A percentile compares a stretch with the other conserved stretches of the same genome.
Evolutionary conservation across 768 basidiomycete genomes (phyloP).

Genomic region (Boletus vinaceobasis): DNA sequence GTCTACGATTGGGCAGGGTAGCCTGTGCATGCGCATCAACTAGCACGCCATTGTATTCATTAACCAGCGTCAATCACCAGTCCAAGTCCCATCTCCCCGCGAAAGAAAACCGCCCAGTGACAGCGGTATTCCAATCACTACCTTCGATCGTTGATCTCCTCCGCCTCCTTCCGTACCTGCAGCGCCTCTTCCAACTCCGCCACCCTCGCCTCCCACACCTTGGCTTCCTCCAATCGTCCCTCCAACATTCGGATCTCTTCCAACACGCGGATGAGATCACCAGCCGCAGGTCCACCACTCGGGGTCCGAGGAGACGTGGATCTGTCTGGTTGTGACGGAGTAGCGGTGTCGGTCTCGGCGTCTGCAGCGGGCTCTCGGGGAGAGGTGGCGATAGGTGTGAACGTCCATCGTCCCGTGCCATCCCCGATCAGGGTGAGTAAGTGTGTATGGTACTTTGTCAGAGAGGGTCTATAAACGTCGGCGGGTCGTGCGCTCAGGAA

Average conservation of each 20-base stretch:
- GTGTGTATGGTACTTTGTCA: constrained; percentile 87
- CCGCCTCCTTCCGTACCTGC: constrained; percentile 13
- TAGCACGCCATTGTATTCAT: not conserved
- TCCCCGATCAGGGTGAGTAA: constrained; percentile 78
- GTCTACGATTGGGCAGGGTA: too few relatives aligned
- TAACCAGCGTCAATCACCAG: not conserved
- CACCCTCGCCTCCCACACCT: constrained; percentile 27
- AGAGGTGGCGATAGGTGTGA: constrained; percentile 46
- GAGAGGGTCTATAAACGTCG: constrained; percentile 52
- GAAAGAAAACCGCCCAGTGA: not conserved
- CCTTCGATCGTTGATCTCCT: not conserved
- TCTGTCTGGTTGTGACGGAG: not conserved
- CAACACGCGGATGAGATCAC: constrained; percentile 23
- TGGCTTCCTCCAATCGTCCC: constrained; percentile 21
- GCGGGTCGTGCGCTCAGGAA: not conserved
- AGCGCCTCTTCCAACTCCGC: constrained; percentile 24
- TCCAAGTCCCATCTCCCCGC: not conserved
- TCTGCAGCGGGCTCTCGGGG: not conserved
- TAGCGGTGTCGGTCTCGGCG: not conserved
- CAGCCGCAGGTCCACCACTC: constrained; percentile 1
- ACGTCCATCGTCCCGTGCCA: constrained; percentile 65
- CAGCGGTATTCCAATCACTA: not conserved
- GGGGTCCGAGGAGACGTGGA: not conserved
- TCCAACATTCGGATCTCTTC: constrained; percentile 29
- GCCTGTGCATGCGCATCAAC: not conserved